Conservation (phyloP, 257 asterid genomes). For the Galeopsis tetrahit region DNA sequence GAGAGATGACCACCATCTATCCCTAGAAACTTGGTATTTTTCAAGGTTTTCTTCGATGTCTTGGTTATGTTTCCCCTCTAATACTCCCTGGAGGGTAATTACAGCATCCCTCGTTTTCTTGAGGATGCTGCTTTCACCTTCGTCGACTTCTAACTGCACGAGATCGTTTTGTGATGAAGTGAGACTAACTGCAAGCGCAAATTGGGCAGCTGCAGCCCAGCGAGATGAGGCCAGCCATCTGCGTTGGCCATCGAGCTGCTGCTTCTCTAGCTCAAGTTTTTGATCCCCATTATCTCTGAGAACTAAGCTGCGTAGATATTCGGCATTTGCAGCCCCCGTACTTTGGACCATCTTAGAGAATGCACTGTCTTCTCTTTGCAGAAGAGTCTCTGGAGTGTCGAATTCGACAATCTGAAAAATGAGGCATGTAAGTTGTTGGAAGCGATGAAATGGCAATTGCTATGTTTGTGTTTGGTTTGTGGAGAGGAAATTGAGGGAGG, state of each 20-base stretch:
- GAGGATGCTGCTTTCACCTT: slow-evolving; percentile 57
- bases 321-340: slow-evolving; percentile 92
- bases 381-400: slow-evolving; percentile 72
- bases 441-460: not conserved
- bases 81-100: slow-evolving; percentile 78
- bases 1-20: slow-evolving; percentile 93
- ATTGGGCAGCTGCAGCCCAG: slow-evolving; percentile 96
- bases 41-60: slow-evolving; percentile 78
- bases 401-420: slow-evolving; percentile 74
- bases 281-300: slow-evolving; percentile 44
- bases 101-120: slow-evolving; percentile 89
- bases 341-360: slow-evolving; percentile 97
- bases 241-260: slow-evolving; percentile 72
- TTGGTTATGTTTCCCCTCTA: slow-evolving; percentile 89
- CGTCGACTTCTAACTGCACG: slow-evolving; percentile 62
- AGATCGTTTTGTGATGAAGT: slow-evolving; percentile 89
- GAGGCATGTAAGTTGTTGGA: not conserved
- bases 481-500: not conserved
- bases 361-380: slow-evolving; percentile 71
- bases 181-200: slow-evolving; percentile 80
- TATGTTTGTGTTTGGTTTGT: not conserved
- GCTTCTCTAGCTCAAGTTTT: slow-evolving; percentile 47
- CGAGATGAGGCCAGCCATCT: slow-evolving; percentile 92
- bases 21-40: slow-evolving; percentile 66
- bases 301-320: slow-evolving; percentile 82